Conservation (phyloP, 2,329 filamentous ascomycete species). For the Fusarium redolens region DNA sequence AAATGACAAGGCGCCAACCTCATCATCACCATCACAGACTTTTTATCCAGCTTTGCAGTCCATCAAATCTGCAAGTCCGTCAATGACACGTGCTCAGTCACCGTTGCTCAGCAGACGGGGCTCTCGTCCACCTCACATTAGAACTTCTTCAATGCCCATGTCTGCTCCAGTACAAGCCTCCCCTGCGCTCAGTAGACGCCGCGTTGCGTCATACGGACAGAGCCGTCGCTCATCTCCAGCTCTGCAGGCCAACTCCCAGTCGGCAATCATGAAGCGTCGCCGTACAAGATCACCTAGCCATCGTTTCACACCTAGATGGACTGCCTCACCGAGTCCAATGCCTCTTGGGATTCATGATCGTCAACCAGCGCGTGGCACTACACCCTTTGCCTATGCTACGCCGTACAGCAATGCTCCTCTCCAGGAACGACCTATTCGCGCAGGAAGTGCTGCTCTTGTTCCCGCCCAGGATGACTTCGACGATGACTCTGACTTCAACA, state of each 20-base stretch:
- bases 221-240: slow-evolving; percentile 49
- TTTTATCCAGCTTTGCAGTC: slow-evolving; percentile 40
- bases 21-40: slow-evolving; percentile 56
- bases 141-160: slow-evolving; percentile 65
- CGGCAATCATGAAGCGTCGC: slow-evolving; percentile 59
- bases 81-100: slow-evolving; percentile 53
- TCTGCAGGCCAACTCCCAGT: slow-evolving; percentile 41
- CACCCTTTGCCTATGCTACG: slow-evolving; percentile 79
- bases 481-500: slow-evolving; percentile 52
- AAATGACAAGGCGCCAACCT: slow-evolving; percentile 55
- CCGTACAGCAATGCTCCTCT: slow-evolving; percentile 73
- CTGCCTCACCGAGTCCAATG: slow-evolving; percentile 59
- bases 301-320: slow-evolving; percentile 67
- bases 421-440: slow-evolving; percentile 52
- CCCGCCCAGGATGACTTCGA: slow-evolving; percentile 48
- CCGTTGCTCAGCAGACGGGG: slow-evolving; percentile 54
- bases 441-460: slow-evolving; percentile 46
- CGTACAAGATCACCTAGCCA: slow-evolving; percentile 69
- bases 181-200: slow-evolving; percentile 56
- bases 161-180: slow-evolving; percentile 53
- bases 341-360: slow-evolving; percentile 51
- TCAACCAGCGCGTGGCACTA: slow-evolving; percentile 55
- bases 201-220: slow-evolving; percentile 58
- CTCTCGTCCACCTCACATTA: slow-evolving; percentile 60
- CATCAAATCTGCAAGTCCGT: slow-evolving; percentile 48